These are phyloP conservation scores for Pestalotiopsis sp. DNA, from an alignment of 2,329 filamentous ascomycete species.

Conservation along the genomic window DNA sequence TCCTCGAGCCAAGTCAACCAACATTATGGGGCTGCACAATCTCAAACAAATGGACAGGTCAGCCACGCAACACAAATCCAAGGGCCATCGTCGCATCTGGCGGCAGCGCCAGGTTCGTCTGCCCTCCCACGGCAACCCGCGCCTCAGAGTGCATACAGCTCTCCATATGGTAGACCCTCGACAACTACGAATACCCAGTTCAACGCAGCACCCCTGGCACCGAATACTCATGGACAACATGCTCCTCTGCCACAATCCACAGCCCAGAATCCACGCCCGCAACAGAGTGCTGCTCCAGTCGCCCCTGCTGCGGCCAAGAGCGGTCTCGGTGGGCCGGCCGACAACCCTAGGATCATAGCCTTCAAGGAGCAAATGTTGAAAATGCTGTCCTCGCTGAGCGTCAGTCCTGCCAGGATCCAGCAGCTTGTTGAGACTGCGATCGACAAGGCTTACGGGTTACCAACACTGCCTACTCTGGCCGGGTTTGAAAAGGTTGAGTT, in stretches of 20 bases:
- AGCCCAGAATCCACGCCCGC: slow-evolving; percentile 18
- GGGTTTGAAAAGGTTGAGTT: slow-evolving; percentile 30
- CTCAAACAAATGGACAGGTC: slow-evolving; percentile 2
- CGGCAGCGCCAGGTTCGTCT: slow-evolving; percentile 25
- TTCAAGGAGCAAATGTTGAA: slow-evolving; percentile 33
- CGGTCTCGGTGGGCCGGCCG: slow-evolving; percentile 27
- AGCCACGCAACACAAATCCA: neutral
- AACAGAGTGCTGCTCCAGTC: slow-evolving; percentile 16
- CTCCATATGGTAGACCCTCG: slow-evolving; percentile 33
- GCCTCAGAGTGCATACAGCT: slow-evolving; percentile 33
- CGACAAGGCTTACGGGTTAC: slow-evolving; percentile 29
- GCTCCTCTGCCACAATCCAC: slow-evolving; percentile 14
- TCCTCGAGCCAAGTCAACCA: slow-evolving; percentile 23
- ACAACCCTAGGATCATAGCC: slow-evolving; percentile 30
- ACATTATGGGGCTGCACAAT: slow-evolving; percentile 10
- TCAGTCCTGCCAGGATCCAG: slow-evolving; percentile 30
- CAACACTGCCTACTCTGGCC: slow-evolving; percentile 25
- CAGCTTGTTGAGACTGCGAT: slow-evolving; percentile 33
- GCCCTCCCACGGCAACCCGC: slow-evolving; percentile 25
- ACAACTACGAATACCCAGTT: slow-evolving; percentile 24
- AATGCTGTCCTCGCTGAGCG: slow-evolving; percentile 27
- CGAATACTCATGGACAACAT: slow-evolving; percentile 20
- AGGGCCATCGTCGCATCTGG: slow-evolving; percentile 30
- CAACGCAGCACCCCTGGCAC: slow-evolving; percentile 23
- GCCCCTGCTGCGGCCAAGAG: slow-evolving; percentile 14